Conservation (phyloP, 768 basidiomycete species). For the Paxillus involutus region DNA sequence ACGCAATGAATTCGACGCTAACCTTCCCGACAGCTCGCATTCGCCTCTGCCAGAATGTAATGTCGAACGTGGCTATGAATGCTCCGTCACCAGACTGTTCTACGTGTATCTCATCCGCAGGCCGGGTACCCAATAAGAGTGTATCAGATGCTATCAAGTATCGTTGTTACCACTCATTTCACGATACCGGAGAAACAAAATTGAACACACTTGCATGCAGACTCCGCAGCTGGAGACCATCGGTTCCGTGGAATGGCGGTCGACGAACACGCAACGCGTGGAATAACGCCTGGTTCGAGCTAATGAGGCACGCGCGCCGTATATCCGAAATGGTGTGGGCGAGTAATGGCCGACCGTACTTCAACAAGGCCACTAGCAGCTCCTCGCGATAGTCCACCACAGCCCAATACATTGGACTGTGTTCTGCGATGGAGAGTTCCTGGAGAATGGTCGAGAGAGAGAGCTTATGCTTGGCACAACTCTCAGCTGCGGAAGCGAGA, state of each 20-base stretch:
- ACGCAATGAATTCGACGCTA: conserved; percentile 67
- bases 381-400: conserved; percentile 34
- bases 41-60: conserved; percentile 64
- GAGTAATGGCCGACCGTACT: conserved; percentile 42
- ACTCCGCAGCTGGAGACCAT: conserved; percentile 17
- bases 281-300: conserved; percentile 27
- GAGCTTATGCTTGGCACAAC: conserved; percentile 52
- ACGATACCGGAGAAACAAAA: conserved; percentile 2
- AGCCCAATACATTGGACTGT: conserved; percentile 33
- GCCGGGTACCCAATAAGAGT: conserved; percentile 37
- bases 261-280: conserved; percentile 24
- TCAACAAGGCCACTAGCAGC: conserved; percentile 51
- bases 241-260: conserved; percentile 21
- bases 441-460: conserved; percentile 32
- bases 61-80: conserved; percentile 51
- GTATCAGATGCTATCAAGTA: conserved; percentile 33
- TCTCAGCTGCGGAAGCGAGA: conserved; percentile 60
- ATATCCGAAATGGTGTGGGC: conserved; percentile 54
- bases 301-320: conserved; percentile 59
- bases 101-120: conserved; percentile 53
- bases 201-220: conserved; percentile 20
- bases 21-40: conserved; percentile 62
- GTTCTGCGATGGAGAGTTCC: conserved; percentile 19
- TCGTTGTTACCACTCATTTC: not conserved
- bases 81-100: conserved; percentile 40